Percentiles rank a stretch among this genome's conserved stretches.
Conservation (phyloP, 192 early-diverging fungal genomes). For the Podochytrium sp. region DNA sequence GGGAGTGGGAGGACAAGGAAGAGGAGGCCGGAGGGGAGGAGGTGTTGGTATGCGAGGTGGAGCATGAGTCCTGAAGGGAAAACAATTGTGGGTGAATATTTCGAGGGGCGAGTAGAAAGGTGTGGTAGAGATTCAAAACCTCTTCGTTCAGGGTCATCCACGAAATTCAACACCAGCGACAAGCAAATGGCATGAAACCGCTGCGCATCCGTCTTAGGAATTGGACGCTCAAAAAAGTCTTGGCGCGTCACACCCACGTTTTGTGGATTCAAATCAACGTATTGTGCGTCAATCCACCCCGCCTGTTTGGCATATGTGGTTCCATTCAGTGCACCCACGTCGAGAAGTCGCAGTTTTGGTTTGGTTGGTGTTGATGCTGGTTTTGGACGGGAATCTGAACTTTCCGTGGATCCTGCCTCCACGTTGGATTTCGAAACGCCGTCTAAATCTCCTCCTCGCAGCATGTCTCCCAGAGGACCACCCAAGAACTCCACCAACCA, state of each 20-base stretch:
- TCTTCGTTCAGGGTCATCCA: slow-evolving; percentile 71
- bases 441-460: not conserved
- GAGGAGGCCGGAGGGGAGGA: slow-evolving; percentile 60
- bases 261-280: slow-evolving; percentile 90
- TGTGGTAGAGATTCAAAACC: slow-evolving; percentile 43
- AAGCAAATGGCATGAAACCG: slow-evolving; percentile 80
- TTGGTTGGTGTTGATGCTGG: slow-evolving; percentile 32
- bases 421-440: slow-evolving; percentile 13
- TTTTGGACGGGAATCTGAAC: not conserved
- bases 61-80: slow-evolving; percentile 62
- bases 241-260: slow-evolving; percentile 70
- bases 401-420: not conserved
- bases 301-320: slow-evolving; percentile 72
- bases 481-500: slow-evolving; percentile 71
- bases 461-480: not conserved
- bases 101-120: not conserved
- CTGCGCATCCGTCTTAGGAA: slow-evolving; percentile 41
- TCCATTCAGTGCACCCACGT: slow-evolving; percentile 83
- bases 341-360: slow-evolving; percentile 64
- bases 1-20: slow-evolving; percentile 83
- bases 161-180: slow-evolving; percentile 88
- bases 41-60: slow-evolving; percentile 47
- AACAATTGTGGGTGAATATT: not conserved
- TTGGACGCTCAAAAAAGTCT: slow-evolving; percentile 80
- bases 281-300: slow-evolving; percentile 70